Evolutionary conservation across 2,329 filamentous ascomycete genomes (phyloP).

Genomic region (Myotisia sp.): DNA sequence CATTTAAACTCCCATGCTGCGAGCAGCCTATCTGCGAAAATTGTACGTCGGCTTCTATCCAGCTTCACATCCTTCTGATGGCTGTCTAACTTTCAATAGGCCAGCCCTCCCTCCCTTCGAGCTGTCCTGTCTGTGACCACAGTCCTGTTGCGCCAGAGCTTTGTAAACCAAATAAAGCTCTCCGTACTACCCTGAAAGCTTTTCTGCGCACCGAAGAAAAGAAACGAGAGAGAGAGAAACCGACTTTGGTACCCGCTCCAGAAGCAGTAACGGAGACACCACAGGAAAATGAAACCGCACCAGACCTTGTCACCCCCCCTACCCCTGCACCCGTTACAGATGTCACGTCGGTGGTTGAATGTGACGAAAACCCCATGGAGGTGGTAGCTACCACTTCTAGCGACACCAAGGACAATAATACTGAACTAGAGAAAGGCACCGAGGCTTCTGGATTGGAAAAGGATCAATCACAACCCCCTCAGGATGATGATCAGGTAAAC

Average conservation of each 20-base stretch:
- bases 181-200: conserved; percentile 84
- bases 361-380: no score
- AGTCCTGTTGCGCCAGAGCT: conserved; percentile 72
- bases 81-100: conserved; percentile 34
- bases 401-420: no score
- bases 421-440: no score
- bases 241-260: conserved; percentile 20
- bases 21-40: conserved; percentile 85
- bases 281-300: neutral
- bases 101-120: conserved; percentile 58
- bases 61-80: conserved; percentile 4
- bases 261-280: neutral
- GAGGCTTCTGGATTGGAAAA: no score
- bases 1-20: conserved; percentile 84
- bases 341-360: no score
- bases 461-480: no score
- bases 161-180: conserved; percentile 74
- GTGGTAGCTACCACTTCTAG: no score
- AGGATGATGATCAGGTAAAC: no score
- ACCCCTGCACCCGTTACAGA: neutral
- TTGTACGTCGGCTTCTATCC: conserved; percentile 46
- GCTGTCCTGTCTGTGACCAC: conserved; percentile 88
- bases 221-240: conserved; percentile 56
- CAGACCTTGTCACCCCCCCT: neutral
- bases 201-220: conserved; percentile 86